A percentile compares a stretch with the other conserved stretches of the same genome.
phyloP scores from a whole-genome alignment of 768 basidiomycete genomes.

The Xerocomellus chrysenteron region DNA sequence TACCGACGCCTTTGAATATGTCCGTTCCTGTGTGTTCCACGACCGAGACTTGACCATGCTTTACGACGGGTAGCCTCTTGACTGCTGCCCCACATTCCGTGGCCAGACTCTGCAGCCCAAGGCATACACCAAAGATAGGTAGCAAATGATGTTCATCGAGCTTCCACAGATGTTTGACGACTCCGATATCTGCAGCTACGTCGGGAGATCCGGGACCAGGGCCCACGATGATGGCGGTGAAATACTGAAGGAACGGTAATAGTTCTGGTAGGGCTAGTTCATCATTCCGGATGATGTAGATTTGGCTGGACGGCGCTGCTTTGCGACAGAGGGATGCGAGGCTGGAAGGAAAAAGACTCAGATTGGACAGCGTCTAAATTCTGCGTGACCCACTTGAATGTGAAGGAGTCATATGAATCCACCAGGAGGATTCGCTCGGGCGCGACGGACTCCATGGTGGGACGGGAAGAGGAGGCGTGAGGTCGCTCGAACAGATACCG shows the following conservation, averaged over 20 bases:
- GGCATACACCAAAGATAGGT: slow-evolving; percentile 81
- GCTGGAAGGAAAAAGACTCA: slow-evolving; percentile 36
- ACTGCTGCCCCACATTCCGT: slow-evolving; percentile 62
- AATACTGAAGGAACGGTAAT: slow-evolving; percentile 52
- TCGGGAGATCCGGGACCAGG: slow-evolving; percentile 82
- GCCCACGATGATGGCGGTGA: slow-evolving; percentile 71
- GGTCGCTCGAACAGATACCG: neutral
- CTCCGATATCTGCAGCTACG: slow-evolving; percentile 58
- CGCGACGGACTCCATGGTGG: slow-evolving; percentile 24
- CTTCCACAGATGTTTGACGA: slow-evolving; percentile 72
- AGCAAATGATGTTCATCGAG: slow-evolving; percentile 49
- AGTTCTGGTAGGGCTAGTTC: slow-evolving; percentile 50
- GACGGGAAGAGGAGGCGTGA: neutral
- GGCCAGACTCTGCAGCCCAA: slow-evolving; percentile 77
- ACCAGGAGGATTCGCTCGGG: slow-evolving; percentile 62
- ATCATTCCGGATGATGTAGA: slow-evolving; percentile 78
- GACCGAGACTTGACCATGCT: slow-evolving; percentile 72
- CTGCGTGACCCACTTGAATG: slow-evolving; percentile 67
- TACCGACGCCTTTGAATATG: slow-evolving; percentile 57
- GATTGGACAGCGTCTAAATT: neutral
- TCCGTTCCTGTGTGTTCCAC: slow-evolving; percentile 58
- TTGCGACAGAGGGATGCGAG: slow-evolving; percentile 69
- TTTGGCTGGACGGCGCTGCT: slow-evolving; percentile 57
- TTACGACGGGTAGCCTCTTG: slow-evolving; percentile 63
- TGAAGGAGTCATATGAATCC: slow-evolving; percentile 87